Percentiles rank a stretch among this genome's conserved stretches.
These are phyloP conservation scores for Hemisphaericaspora nanyangensis DNA, from an alignment of 805 yeast genomes.

Conservation along the genomic window DNA sequence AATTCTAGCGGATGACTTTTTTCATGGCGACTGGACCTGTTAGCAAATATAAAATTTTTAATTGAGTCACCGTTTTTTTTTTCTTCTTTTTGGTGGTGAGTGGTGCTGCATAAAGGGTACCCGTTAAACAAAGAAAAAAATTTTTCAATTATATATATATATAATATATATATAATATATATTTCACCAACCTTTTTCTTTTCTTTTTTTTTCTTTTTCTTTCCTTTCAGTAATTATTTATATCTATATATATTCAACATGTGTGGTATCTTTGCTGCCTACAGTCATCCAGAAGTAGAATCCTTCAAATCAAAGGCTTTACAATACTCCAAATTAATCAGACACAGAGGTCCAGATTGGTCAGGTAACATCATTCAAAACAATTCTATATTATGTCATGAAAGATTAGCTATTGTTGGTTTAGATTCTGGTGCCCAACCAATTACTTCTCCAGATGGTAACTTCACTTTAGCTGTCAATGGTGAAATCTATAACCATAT, in stretches of 20 bases:
- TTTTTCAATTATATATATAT: not conserved
- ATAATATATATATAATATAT: too few species aligned
- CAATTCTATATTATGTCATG: conserved; percentile 84
- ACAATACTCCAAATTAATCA: conserved; percentile 84
- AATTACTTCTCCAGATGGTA: conserved; percentile 73
- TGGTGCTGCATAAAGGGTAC: too few species aligned
- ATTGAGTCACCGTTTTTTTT: too few species aligned
- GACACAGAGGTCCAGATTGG: conserved; percentile 99
- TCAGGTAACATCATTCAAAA: conserved; percentile 80
- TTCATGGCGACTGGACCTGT: too few species aligned
- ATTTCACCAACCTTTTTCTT: not conserved
- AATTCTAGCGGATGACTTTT: too few species aligned
- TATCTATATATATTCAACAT: conserved; percentile 32
- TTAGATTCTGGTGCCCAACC: conserved; percentile 98
- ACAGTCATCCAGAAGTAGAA: conserved; percentile 73
- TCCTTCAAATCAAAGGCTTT: conserved; percentile 83
- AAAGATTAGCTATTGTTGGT: conserved; percentile 96
- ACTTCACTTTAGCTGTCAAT: conserved; percentile 78
- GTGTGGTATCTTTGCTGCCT: conserved; percentile 99
- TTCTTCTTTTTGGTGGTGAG: too few species aligned
- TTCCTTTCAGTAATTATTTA: not conserved
- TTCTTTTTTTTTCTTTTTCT: not conserved
- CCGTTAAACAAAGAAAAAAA: not conserved
- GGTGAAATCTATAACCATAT: conserved; percentile 99
- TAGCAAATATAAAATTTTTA: too few species aligned